phyloP scores from a whole-genome alignment of 2,329 filamentous ascomycete genomes.

The Ascochyta clinopodiicola region DNA sequence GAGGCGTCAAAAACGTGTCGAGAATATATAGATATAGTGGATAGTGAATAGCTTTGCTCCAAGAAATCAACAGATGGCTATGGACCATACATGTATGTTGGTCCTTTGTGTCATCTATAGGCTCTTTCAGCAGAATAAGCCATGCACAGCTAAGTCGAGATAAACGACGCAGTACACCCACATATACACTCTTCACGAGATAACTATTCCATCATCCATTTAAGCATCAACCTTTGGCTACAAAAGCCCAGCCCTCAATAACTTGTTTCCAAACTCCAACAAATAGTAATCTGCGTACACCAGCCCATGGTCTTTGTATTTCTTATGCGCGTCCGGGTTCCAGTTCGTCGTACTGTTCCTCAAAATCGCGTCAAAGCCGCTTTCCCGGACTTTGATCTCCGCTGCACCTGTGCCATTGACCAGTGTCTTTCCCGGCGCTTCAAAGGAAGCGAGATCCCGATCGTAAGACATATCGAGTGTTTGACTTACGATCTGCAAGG shows the following conservation, averaged over 20 bases:
- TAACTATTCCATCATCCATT: too few species aligned
- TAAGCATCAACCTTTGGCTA: conserved; percentile 6
- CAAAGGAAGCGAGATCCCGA: conserved; percentile 33
- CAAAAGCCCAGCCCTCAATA: conserved; percentile 47
- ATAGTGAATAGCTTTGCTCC: neutral
- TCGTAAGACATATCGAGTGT: conserved; percentile 44
- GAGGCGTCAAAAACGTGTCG: neutral
- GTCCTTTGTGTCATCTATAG: too few species aligned
- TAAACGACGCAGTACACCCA: too few species aligned
- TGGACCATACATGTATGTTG: neutral
- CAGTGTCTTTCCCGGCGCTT: conserved; percentile 8
- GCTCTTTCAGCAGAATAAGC: too few species aligned
- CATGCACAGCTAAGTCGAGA: too few species aligned
- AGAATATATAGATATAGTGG: neutral
- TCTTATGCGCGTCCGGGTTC: conserved; percentile 54
- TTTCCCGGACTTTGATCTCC: conserved; percentile 32
- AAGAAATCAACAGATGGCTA: neutral
- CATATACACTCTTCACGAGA: too few species aligned
- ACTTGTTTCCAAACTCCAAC: conserved; percentile 55
- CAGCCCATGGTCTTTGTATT: conserved; percentile 56
- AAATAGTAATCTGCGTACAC: conserved; percentile 61
- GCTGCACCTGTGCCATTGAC: conserved; percentile 22
- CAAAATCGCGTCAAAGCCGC: conserved; percentile 54
- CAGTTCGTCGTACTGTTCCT: conserved; percentile 57
- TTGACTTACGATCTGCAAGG: conserved; percentile 32